phyloP scores from a whole-genome alignment of 2,329 filamentous ascomycete genomes.

The Aspergillus ochraceoroseus region DNA sequence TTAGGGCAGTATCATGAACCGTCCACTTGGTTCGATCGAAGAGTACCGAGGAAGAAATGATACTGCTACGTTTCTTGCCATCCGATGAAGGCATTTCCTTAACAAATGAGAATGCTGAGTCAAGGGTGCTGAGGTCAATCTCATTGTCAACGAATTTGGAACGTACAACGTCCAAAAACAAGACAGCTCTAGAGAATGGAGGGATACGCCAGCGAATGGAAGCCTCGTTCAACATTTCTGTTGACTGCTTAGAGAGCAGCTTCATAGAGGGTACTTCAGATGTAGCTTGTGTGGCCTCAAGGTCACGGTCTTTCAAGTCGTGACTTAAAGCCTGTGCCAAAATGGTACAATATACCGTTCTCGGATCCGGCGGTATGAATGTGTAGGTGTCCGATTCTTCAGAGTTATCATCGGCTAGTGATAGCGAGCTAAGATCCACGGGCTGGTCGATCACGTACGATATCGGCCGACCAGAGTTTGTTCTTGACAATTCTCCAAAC shows the following conservation, averaged over 20 bases:
- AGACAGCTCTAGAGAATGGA: slow-evolving; percentile 69
- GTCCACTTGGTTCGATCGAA: slow-evolving; percentile 64
- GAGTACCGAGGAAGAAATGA: slow-evolving; percentile 44
- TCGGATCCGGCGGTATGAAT: slow-evolving; percentile 81
- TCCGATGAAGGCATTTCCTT: slow-evolving; percentile 66
- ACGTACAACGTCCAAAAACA: slow-evolving; percentile 77
- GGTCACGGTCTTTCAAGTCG: slow-evolving; percentile 54
- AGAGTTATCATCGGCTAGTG: slow-evolving; percentile 48
- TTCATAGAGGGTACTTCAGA: slow-evolving; percentile 49
- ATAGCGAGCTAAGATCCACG: slow-evolving; percentile 56
- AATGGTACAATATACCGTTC: slow-evolving; percentile 77
- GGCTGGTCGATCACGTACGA: slow-evolving; percentile 62
- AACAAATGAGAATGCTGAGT: slow-evolving; percentile 73
- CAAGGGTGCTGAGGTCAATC: slow-evolving; percentile 73
- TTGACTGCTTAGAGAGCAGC: slow-evolving; percentile 67
- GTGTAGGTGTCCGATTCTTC: slow-evolving; percentile 62
- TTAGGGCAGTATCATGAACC: slow-evolving; percentile 61
- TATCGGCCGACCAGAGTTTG: slow-evolving; percentile 44
- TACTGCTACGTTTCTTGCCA: slow-evolving; percentile 57
- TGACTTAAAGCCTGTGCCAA: slow-evolving; percentile 67
- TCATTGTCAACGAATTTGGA: slow-evolving; percentile 83
- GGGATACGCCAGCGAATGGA: slow-evolving; percentile 86
- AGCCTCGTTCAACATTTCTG: slow-evolving; percentile 78
- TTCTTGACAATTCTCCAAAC: slow-evolving; percentile 46
- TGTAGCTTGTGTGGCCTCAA: slow-evolving; percentile 47